These are phyloP conservation scores for Galeopsis tetrahit DNA, from an alignment of 257 asterid genomes.

Conservation along the genomic window DNA sequence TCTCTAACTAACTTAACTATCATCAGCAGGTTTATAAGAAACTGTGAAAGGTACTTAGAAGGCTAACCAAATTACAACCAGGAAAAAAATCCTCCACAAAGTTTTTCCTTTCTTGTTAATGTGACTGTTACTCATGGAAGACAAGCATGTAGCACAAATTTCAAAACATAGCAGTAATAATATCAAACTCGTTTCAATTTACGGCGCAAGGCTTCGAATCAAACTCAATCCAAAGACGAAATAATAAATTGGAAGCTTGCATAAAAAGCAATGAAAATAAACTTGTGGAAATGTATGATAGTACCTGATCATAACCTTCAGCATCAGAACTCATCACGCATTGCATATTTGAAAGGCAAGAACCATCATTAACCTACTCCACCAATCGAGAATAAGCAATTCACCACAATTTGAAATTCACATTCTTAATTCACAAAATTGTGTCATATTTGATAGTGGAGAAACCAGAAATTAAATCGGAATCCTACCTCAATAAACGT, in stretches of 20 bases:
- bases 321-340: conserved; percentile 85
- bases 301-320: conserved; percentile 93
- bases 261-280: neutral
- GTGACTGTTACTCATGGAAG: neutral
- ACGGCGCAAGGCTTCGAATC: neutral
- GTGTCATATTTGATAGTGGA: conserved; percentile 9
- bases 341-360: conserved; percentile 97
- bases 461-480: neutral
- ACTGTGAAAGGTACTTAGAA: no score
- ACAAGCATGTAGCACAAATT: neutral
- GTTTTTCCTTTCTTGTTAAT: no score
- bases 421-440: neutral
- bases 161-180: neutral
- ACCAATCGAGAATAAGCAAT: conserved; percentile 33
- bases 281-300: conserved; percentile 15
- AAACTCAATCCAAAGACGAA: conserved; percentile 1
- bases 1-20: neutral
- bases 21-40: neutral
- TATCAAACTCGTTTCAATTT: conserved; percentile 10
- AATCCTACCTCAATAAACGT: conserved; percentile 76
- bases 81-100: no score
- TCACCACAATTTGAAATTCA: conserved; percentile 26
- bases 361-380: conserved; percentile 90
- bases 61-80: no score
- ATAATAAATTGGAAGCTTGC: neutral